These are phyloP conservation scores for Alternaria sp. DNA, from an alignment of 2,329 filamentous ascomycete genomes.

Conservation along the genomic window DNA sequence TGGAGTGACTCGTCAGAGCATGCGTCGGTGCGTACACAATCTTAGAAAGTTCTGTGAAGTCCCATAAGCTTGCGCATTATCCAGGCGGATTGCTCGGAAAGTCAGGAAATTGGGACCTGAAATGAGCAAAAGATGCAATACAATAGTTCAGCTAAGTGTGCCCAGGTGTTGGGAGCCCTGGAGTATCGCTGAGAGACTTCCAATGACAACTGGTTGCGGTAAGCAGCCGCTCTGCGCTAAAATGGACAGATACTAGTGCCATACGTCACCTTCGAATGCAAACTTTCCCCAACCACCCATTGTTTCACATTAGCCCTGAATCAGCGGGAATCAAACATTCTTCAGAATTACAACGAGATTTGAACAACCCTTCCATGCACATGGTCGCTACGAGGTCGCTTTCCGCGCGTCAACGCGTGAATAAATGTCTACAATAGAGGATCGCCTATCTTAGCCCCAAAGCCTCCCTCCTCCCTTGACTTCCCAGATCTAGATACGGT, in stretches of 20 bases:
- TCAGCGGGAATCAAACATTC: background rate
- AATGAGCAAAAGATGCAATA: background rate
- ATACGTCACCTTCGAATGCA: background rate
- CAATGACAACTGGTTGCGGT: background rate
- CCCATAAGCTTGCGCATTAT: background rate
- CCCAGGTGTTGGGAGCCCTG: background rate
- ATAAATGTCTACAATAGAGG: background rate
- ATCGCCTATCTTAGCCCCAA: background rate
- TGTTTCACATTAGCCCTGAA: background rate
- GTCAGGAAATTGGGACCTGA: background rate
- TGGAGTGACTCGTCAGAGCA: too few species aligned
- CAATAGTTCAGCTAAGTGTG: background rate
- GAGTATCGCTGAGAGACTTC: background rate
- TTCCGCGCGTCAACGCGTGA: background rate
- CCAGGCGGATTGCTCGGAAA: background rate
- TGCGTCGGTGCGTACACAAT: too few species aligned
- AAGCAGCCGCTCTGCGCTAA: background rate
- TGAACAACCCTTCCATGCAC: background rate
- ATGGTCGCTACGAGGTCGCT: background rate
- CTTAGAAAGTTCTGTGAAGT: background rate
- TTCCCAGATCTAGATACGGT: constrained; percentile 64
- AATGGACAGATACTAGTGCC: background rate
- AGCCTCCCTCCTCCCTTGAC: constrained; percentile 30
- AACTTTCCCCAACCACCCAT: background rate
- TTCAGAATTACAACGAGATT: background rate